Base-by-base conservation (phyloP, 1,139 yeast species). In the Zygosaccharomyces pseudobailii region DNA sequence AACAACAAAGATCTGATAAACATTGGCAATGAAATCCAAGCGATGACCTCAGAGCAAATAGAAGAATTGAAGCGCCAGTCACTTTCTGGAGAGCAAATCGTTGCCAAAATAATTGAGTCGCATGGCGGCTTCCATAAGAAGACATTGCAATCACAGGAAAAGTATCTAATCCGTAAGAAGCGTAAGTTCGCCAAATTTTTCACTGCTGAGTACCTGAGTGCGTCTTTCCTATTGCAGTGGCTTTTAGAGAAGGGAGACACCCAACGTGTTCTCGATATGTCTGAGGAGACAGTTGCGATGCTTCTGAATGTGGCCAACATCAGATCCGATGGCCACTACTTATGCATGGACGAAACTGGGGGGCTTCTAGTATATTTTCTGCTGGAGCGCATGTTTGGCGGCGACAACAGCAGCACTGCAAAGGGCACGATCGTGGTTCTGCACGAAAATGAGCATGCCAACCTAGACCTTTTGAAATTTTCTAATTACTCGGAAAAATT, bases 371-470 rank as follows among this genome's bases (percentile, higher is more conserved):
- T 87, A 3, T 87, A 87, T 53, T 87, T 95, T 4, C 72, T 94
- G 76, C 66, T 92, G 70, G 98, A 94, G 63, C 75, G 97, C 61
- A 87, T 92, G 94, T 81, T 80, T 48, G 88, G 92, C 3, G 71
- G 80, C 42, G 51, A 54, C 33, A 53, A 48, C 30, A 48, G 47
- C 19, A 32, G 49, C 9, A 38, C 44, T 6, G 47, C 43, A 7
- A 30, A 34, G 6, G 98, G 97, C 13, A 72, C 80, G 8, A 80
- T 94, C 41, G 76, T 88, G 3, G 75, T 87, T 27, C 74, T 84
- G 3, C 97, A 92, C 67, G 98, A 90, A 60, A 87, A 89, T 63
- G 98, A 92, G 64, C 97, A 90, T 62, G 82, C 96, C 5, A 90
- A 89, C 60, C 70, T 83, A 34, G 85, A 84, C 54, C 80, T 85